Evolutionary conservation across 371 early-diverging fungal species (phyloP).

Genomic region (Haplosporangium sp.): DNA sequence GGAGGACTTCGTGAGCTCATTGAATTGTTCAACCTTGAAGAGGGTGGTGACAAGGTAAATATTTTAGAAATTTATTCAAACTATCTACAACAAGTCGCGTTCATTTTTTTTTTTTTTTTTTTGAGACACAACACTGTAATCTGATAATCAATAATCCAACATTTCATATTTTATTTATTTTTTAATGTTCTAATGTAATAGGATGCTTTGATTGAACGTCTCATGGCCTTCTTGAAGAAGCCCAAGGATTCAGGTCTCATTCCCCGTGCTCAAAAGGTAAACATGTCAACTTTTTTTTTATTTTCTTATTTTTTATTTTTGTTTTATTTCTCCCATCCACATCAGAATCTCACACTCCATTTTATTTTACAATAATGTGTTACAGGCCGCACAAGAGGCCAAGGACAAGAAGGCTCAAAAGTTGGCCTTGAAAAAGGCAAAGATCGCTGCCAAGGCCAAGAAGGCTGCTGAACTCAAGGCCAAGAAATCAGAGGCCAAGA

Average conservation of each 20-base stretch:
- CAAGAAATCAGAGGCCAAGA: constrained; percentile 39
- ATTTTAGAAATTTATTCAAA: neutral
- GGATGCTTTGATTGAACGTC: constrained; percentile 51
- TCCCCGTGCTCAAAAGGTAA: constrained; percentile 43
- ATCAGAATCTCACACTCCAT: too few relatives aligned
- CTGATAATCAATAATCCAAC: too few relatives aligned
- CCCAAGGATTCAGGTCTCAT: constrained; percentile 52
- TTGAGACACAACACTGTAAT: too few relatives aligned
- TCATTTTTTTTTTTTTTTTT: too few relatives aligned
- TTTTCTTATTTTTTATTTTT: too few relatives aligned
- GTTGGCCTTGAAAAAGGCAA: constrained; percentile 31
- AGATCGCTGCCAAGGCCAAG: constrained; percentile 42
- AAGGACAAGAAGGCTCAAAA: constrained; percentile 44
- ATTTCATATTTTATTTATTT: too few relatives aligned
- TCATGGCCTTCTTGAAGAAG: constrained; percentile 54
- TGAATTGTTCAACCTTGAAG: constrained; percentile 54
- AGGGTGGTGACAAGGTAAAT: constrained; percentile 52
- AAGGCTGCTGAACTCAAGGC: constrained; percentile 36
- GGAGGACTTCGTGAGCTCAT: constrained; percentile 51
- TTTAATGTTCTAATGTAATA: constrained; percentile 6
- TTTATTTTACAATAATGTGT: too few relatives aligned
- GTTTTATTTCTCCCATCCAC: too few relatives aligned
- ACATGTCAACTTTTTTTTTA: neutral
- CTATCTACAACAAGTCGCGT: neutral
- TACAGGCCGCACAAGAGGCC: constrained; percentile 25